phyloP scores from a whole-genome alignment of 1,284 basidiomycete species.

The Tylopilus sp. region DNA sequence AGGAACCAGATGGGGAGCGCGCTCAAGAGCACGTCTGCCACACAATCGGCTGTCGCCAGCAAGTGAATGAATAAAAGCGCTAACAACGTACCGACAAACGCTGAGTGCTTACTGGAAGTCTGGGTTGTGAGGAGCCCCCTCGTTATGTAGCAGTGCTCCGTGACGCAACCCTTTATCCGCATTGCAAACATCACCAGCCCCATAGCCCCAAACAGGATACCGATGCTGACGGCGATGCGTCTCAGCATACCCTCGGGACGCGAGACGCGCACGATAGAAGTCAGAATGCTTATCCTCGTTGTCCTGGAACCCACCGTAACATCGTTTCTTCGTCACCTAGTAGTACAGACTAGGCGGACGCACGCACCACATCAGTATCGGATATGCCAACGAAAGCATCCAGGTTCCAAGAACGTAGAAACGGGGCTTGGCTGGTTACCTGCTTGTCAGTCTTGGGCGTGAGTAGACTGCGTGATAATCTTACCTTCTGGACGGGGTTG shows the following conservation, averaged over 20 bases:
- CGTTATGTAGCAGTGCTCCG: conserved; percentile 14
- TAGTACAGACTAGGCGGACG: background rate
- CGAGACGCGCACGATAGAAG: conserved; percentile 26
- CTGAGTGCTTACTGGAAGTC: no score
- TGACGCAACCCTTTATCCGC: conserved; percentile 17
- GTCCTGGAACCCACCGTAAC: conserved; percentile 14
- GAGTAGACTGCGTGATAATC: background rate
- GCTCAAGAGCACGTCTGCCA: conserved; percentile 9
- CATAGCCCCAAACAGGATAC: conserved; percentile 17
- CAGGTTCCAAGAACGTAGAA: conserved; percentile 14
- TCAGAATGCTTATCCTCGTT: conserved; percentile 26
- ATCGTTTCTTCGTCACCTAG: background rate
- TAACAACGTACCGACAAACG: no score
- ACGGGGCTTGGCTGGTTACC: conserved; percentile 6
- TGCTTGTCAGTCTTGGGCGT: background rate
- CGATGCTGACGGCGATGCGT: conserved; percentile 10
- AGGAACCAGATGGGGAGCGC: conserved; percentile 19
- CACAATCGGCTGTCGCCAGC: no score
- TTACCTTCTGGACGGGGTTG: conserved; percentile 8
- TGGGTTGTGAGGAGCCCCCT: no score
- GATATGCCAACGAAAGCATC: conserved; percentile 22
- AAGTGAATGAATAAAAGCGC: no score
- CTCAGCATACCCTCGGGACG: conserved; percentile 16
- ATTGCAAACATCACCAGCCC: conserved; percentile 5
- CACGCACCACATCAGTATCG: conserved; percentile 28